Conservation (phyloP, 106 monocot species). For the Phalaenopsis equestris region DNA sequence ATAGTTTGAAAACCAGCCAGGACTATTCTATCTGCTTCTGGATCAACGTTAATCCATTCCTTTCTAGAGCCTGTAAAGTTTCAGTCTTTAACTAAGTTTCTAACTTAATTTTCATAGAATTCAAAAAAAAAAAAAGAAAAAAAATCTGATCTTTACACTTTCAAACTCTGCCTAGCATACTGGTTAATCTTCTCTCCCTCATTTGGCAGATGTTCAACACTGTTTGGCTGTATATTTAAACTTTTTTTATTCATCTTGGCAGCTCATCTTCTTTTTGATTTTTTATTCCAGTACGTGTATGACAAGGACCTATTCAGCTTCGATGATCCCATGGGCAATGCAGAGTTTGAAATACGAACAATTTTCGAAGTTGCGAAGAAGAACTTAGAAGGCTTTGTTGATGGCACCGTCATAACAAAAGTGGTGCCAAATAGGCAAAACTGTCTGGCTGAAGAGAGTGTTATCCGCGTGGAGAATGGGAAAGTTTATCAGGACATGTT, state of each 20-base stretch:
- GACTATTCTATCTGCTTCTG: too few relatives aligned
- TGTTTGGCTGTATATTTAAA: too few relatives aligned
- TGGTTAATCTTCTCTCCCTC: not conserved
- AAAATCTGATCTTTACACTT: too few relatives aligned
- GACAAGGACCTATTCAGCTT: conserved; percentile 8
- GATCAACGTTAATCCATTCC: too few relatives aligned
- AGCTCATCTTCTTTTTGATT: too few relatives aligned
- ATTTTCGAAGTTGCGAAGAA: conserved; percentile 1
- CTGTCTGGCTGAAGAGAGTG: conserved; percentile 10
- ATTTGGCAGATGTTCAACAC: too few relatives aligned
- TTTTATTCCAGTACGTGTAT: conserved; percentile 5
- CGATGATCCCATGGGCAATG: conserved; percentile 12
- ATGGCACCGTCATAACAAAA: not conserved
- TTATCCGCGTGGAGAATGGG: not conserved
- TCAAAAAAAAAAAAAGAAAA: too few relatives aligned
- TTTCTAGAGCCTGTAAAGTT: too few relatives aligned
- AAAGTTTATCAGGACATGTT: conserved; percentile 2
- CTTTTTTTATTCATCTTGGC: too few relatives aligned
- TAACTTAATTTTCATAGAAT: too few relatives aligned
- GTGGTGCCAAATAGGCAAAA: conserved; percentile 6
- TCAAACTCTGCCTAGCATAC: not conserved
- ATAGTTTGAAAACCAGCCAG: too few relatives aligned
- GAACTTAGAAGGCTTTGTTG: not conserved
- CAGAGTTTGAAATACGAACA: conserved; percentile 4
- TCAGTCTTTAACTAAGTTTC: too few relatives aligned